Base-by-base conservation (phyloP, 1,284 basidiomycete genomes). In the Tilletia setariae region DNA sequence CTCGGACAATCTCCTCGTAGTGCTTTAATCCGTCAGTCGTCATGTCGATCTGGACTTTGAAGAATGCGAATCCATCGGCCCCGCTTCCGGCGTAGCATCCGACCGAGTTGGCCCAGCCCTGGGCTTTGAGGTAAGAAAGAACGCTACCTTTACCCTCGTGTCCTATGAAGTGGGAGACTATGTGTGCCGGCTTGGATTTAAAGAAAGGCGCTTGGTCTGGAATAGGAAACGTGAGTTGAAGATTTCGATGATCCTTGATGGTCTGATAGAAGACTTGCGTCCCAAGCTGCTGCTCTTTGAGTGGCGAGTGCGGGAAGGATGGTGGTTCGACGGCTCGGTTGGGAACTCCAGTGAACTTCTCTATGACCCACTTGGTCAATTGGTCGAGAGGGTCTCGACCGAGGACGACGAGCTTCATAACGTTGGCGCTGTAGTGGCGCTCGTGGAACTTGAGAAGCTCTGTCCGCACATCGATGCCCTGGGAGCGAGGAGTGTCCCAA, bases 71-170 rank as follows among this genome's bases (percentile, higher is more conserved):
- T 2, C 91, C 91, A 75, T 90, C 86, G 2, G 84, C 86, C 15
- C 84, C 85, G 67, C 88, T 86, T 69, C 91, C 90, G 1, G 88
- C 86, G 2, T 92, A 93, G 49, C 90, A 87, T 68, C 87, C 89
- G 61, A 99, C 85, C 25, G 86, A 86, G 68, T 91, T 94, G 64
- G 91, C 88, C 94, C 94, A 98, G 3, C 94, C 93, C 79, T 91
- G 90, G 74, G 87, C 86, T 85, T 98, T 98, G 71, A 99, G 86
- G 83, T 94, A 93, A 1, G 93, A 93, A 74, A 94, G 87, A 51
- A 98, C 85, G 0, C 94, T 97, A 0, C 96, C 96, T 46, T 91
- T 89, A 2, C 96, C 97, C 84, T 99, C 97, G 82, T 99, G 95
- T 0, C 96, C 96, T 63, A 97, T 84, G 79, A 96, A 90, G 83